Percentiles rank a stretch among this genome's conserved stretches.
phyloP scores from a whole-genome alignment of 139 green algal species.

The Coelastrella sp. region DNA sequence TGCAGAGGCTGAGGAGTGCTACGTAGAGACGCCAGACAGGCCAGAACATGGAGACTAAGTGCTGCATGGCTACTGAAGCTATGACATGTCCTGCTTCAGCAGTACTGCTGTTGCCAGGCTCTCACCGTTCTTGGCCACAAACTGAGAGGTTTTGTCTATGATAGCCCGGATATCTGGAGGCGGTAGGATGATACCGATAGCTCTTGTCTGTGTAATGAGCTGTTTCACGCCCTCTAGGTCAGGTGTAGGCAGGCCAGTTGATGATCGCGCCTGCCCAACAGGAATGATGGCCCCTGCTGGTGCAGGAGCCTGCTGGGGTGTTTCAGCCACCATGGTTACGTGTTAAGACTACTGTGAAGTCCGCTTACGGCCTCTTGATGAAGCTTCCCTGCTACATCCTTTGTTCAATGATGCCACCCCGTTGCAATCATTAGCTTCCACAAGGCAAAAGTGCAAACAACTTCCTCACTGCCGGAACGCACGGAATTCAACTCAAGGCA shows the following conservation, averaged over 20 bases:
- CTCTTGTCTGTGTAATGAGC: conserved; percentile 91
- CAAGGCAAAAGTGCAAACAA: too few species aligned
- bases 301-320: conserved; percentile 1
- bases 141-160: conserved; percentile 98
- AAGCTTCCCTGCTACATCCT: too few species aligned
- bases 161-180: conserved; percentile 97
- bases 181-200: conserved; percentile 94
- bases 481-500: too few species aligned
- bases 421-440: too few species aligned
- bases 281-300: conserved; percentile 73
- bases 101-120: not conserved
- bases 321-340: conserved; percentile 48
- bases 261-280: conserved; percentile 68
- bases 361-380: too few species aligned
- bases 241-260: conserved; percentile 9
- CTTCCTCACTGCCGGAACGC: too few species aligned
- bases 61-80: not conserved
- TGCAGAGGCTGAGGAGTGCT: too few species aligned
- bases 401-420: too few species aligned
- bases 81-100: not conserved
- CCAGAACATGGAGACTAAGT: not conserved
- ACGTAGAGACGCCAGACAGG: not conserved
- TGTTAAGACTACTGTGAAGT: too few species aligned
- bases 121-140: conserved; percentile 96
- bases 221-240: conserved; percentile 70